Conservation (phyloP, 2,329 filamentous ascomycete species). For the Pleomassaria siparia region DNA sequence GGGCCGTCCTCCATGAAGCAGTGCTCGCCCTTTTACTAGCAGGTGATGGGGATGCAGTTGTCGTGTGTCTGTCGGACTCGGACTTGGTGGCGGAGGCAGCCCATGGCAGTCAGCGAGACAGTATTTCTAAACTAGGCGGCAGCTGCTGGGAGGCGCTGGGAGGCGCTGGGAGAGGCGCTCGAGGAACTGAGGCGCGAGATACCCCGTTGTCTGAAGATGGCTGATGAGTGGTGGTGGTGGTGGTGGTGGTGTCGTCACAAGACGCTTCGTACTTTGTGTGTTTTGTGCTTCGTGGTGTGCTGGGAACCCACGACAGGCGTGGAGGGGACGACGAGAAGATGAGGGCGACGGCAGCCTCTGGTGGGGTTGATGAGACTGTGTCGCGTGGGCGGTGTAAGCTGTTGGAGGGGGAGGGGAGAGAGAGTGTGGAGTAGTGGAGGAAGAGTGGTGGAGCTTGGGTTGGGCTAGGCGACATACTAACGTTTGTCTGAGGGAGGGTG, state of each 20-base stretch:
- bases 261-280: conserved; percentile 7
- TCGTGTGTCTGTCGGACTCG: conserved; percentile 22
- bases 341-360: neutral
- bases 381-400: conserved; percentile 11
- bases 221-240: neutral
- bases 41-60: conserved; percentile 18
- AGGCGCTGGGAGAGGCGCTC: no score
- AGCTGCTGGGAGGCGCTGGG: conserved; percentile 2
- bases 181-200: conserved; percentile 1
- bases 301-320: conserved; percentile 2
- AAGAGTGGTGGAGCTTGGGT: neutral
- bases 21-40: conserved; percentile 12
- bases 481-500: conserved; percentile 1
- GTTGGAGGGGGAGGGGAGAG: conserved; percentile 7
- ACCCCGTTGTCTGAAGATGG: conserved; percentile 1
- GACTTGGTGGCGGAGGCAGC: conserved; percentile 22
- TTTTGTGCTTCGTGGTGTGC: no score
- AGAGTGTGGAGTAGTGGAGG: conserved; percentile 5
- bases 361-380: conserved; percentile 6
- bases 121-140: conserved; percentile 3
- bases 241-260: conserved; percentile 12
- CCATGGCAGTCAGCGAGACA: conserved; percentile 27
- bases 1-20: conserved; percentile 9
- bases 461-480: neutral
- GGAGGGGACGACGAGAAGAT: conserved; percentile 1